phyloP scores from a whole-genome alignment of 768 basidiomycete genomes.

The Boletus rufocinnamomeus region DNA sequence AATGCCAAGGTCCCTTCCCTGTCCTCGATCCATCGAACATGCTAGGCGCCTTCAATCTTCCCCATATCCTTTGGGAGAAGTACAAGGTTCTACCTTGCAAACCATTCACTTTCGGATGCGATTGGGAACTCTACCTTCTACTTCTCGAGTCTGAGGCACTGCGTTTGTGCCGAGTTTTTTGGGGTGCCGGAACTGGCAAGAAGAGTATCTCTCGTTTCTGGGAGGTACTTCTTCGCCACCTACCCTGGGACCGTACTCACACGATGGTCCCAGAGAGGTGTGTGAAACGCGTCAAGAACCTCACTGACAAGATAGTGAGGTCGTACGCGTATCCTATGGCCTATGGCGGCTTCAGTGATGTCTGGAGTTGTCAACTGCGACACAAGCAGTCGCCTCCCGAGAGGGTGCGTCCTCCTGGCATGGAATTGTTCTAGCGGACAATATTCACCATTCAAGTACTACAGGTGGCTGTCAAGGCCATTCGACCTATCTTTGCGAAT shows the following conservation, averaged over 20 bases:
- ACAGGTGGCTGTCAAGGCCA: constrained; percentile 33
- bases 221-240: background rate
- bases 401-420: constrained; percentile 14
- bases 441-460: background rate
- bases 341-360: constrained; percentile 33
- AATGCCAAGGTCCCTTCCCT: background rate
- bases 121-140: too few species aligned
- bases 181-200: constrained; percentile 6
- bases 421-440: background rate
- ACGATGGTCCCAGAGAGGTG: background rate
- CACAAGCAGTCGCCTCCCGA: background rate
- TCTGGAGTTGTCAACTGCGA: constrained; percentile 28
- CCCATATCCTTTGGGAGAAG: background rate
- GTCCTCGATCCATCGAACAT: background rate
- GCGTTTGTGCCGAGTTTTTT: background rate
- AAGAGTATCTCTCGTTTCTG: background rate
- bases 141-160: too few species aligned
- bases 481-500: constrained; percentile 15
- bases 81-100: background rate
- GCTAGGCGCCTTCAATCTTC: background rate
- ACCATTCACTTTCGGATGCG: too few species aligned
- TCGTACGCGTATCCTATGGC: constrained; percentile 25
- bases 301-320: constrained; percentile 22
- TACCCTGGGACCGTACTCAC: background rate
- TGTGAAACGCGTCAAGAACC: constrained; percentile 3